A percentile compares a stretch with the other conserved stretches of the same genome.
Conservation (phyloP, 2,329 filamentous ascomycete genomes). For the Trichoderma atroviride region DNA sequence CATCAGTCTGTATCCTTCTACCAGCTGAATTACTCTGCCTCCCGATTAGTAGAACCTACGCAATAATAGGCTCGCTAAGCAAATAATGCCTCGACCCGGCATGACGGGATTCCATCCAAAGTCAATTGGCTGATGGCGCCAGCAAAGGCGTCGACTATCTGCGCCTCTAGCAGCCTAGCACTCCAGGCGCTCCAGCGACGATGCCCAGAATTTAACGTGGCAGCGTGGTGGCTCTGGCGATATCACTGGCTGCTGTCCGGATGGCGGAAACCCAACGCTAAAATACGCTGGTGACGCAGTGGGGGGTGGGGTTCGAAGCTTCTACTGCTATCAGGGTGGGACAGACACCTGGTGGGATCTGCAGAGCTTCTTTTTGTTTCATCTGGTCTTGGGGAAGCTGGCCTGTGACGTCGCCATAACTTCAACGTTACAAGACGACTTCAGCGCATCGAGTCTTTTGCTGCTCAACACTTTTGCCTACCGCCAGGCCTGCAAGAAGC, state of each 20-base stretch:
- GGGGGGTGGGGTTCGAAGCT: slow-evolving; percentile 22
- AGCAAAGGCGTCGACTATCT: neutral
- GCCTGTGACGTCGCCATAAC: neutral
- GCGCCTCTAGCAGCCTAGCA: neutral
- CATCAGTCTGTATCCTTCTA: neutral
- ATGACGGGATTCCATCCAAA: neutral
- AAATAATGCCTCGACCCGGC: neutral
- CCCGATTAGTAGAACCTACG: neutral
- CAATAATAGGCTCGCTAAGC: neutral
- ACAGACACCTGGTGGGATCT: slow-evolving; percentile 3
- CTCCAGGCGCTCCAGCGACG: neutral
- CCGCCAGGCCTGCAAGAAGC: neutral
- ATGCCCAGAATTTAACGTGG: neutral
- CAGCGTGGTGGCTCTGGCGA: slow-evolving; percentile 1
- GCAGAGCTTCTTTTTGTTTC: slow-evolving; percentile 20
- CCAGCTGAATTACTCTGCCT: neutral
- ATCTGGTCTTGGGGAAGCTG: neutral
- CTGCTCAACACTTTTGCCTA: neutral
- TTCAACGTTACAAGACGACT: neutral
- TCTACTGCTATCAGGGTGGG: slow-evolving; percentile 21
- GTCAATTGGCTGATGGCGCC: neutral
- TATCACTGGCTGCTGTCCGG: slow-evolving; percentile 13
- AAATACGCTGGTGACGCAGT: slow-evolving; percentile 24
- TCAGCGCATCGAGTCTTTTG: neutral
- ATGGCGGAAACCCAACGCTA: neutral